phyloP scores from a whole-genome alignment of 257 asterid species.

The Lantana camara region DNA sequence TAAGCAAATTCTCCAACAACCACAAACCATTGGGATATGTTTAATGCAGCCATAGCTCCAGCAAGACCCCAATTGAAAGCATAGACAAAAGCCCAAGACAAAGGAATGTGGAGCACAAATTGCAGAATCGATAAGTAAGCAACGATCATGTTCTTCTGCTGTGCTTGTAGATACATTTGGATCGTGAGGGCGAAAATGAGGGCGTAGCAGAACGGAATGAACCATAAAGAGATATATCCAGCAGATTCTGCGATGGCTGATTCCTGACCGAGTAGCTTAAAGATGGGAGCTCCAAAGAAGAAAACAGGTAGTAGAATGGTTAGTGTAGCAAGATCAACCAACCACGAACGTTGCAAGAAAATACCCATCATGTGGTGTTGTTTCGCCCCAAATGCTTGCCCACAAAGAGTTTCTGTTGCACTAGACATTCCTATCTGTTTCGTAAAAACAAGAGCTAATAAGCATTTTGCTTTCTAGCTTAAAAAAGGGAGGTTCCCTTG shows the following conservation, averaged over 20 bases:
- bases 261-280: slow-evolving; percentile 71
- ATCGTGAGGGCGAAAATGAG: slow-evolving; percentile 76
- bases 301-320: slow-evolving; percentile 70
- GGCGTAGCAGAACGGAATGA: slow-evolving; percentile 68
- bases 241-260: slow-evolving; percentile 57
- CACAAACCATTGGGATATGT: slow-evolving; percentile 64
- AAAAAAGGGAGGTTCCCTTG: too few relatives aligned
- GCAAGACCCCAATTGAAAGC: slow-evolving; percentile 53
- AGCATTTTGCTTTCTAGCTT: too few relatives aligned
- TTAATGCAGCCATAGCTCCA: slow-evolving; percentile 81
- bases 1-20: slow-evolving; percentile 70
- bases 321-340: slow-evolving; percentile 66
- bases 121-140: slow-evolving; percentile 66
- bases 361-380: slow-evolving; percentile 93
- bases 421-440: slow-evolving; percentile 93
- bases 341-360: slow-evolving; percentile 92
- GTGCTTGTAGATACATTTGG: slow-evolving; percentile 94
- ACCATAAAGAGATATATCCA: slow-evolving; percentile 73
- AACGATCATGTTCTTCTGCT: slow-evolving; percentile 72
- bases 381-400: slow-evolving; percentile 92
- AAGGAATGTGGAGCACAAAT: slow-evolving; percentile 61
- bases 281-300: slow-evolving; percentile 61
- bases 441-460: too few relatives aligned
- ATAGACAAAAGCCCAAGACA: slow-evolving; percentile 70
- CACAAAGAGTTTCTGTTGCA: slow-evolving; percentile 95